These are phyloP conservation scores for Cytidiella melzeri DNA, from an alignment of 768 basidiomycete genomes.

Conservation along the genomic window DNA sequence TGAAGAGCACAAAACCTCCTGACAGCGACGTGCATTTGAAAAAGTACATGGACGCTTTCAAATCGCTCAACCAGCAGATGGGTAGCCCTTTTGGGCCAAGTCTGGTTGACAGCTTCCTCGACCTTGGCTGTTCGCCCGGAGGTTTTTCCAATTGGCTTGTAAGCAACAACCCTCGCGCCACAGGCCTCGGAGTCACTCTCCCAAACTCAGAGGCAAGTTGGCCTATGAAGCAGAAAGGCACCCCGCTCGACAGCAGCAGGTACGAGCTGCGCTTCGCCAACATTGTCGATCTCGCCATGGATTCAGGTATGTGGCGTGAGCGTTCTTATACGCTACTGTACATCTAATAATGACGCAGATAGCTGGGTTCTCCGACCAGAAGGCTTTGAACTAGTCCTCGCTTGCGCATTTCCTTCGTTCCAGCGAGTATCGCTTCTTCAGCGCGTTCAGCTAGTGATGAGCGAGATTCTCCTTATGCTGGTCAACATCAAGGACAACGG, in stretches of 20 bases:
- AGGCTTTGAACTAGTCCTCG: conserved; percentile 14
- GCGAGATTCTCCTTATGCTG: conserved; percentile 8
- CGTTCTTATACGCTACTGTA: not conserved
- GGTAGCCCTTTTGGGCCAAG: not conserved
- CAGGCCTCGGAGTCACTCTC: conserved; percentile 12
- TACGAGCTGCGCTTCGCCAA: conserved; percentile 6
- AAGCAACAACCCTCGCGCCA: conserved; percentile 1
- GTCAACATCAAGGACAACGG: conserved; percentile 8
- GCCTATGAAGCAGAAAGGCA: not conserved
- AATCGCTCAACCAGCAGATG: not conserved
- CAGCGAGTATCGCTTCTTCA: not conserved
- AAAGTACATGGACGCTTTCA: not conserved
- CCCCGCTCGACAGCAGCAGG: not conserved
- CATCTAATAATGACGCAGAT: not conserved
- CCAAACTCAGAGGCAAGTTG: not conserved
- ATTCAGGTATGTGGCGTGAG: not conserved
- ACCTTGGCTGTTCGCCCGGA: conserved; percentile 15
- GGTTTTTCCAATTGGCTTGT: conserved; percentile 13
- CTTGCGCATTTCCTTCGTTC: conserved; percentile 10
- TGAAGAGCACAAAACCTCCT: too few relatives aligned
- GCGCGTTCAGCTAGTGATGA: conserved; percentile 1
- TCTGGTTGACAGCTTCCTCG: conserved; percentile 10
- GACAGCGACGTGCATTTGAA: not conserved
- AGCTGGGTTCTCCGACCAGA: not conserved
- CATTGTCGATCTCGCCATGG: conserved; percentile 2